These are phyloP conservation scores for Monosporascus ibericus DNA, from an alignment of 2,329 filamentous ascomycete genomes.

Conservation along the genomic window DNA sequence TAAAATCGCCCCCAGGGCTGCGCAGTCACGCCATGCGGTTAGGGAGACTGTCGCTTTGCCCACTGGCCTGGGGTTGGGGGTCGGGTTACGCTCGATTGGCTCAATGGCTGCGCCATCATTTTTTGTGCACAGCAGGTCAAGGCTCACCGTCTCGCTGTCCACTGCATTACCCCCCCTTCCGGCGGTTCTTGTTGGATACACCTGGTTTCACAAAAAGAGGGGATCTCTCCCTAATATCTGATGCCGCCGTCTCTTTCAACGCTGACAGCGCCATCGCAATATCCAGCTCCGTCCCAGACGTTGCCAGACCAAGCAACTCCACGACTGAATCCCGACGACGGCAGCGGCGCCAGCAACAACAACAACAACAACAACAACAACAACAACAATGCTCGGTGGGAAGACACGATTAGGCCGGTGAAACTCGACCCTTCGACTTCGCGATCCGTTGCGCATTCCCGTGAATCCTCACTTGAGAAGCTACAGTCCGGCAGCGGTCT, in stretches of 20 bases:
- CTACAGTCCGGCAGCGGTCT: constrained; percentile 29
- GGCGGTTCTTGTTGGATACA: constrained; percentile 9
- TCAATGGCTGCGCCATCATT: background rate
- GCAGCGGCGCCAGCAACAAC: background rate
- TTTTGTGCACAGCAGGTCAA: constrained; percentile 11
- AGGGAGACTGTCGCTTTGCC: background rate
- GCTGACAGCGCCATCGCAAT: constrained; percentile 21
- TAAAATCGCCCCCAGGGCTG: background rate
- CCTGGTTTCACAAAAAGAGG: constrained; percentile 25
- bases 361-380: background rate
- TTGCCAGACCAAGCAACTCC: constrained; percentile 50
- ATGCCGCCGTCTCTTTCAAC: constrained; percentile 12
- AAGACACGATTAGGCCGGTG: constrained; percentile 44
- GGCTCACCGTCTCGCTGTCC: constrained; percentile 11
- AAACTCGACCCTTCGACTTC: constrained; percentile 32
- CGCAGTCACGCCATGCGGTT: background rate
- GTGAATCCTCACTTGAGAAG: constrained; percentile 55
- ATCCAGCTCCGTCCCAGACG: constrained; percentile 52
- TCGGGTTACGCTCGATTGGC: background rate
- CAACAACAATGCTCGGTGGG: constrained; percentile 42
- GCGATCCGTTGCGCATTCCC: constrained; percentile 44
- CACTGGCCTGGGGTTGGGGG: background rate
- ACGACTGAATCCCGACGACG: constrained; percentile 33
- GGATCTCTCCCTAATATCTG: constrained; percentile 11
- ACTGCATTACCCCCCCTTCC: constrained; percentile 12